Percentiles rank a stretch among this genome's conserved stretches.
Conservation (phyloP, 2,329 filamentous ascomycete species). For the Penicillium sp. region DNA sequence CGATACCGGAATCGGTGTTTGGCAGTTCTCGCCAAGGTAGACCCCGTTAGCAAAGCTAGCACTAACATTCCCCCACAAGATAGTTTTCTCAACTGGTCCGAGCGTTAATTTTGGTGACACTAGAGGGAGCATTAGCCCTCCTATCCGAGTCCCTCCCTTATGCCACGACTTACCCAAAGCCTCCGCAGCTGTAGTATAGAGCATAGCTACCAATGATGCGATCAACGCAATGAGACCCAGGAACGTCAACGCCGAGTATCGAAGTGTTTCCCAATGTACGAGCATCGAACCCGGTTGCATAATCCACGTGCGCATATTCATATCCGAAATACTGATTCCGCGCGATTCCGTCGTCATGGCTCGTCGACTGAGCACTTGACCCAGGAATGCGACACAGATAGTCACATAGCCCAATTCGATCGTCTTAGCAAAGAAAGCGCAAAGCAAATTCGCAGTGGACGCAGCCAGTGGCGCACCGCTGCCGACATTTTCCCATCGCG, state of each 20-base stretch:
- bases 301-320: constrained; percentile 76
- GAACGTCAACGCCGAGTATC: constrained; percentile 63
- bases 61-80: constrained; percentile 58
- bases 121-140: neutral
- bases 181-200: constrained; percentile 77
- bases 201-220: constrained; percentile 64
- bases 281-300: constrained; percentile 72
- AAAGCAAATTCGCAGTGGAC: constrained; percentile 65
- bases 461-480: constrained; percentile 53
- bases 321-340: constrained; percentile 72
- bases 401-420: constrained; percentile 79
- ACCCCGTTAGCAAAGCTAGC: constrained; percentile 63
- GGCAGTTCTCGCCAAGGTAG: constrained; percentile 59
- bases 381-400: constrained; percentile 71
- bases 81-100: constrained; percentile 51
- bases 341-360: constrained; percentile 61
- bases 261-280: constrained; percentile 66
- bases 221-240: constrained; percentile 65
- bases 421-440: constrained; percentile 70
- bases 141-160: neutral
- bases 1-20: constrained; percentile 56
- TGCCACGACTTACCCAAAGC: constrained; percentile 53
- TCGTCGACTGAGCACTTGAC: constrained; percentile 71
- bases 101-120: constrained; percentile 71
- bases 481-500: constrained; percentile 59